Percentiles rank a stretch among this genome's conserved stretches.
Conservation (phyloP, 1,284 basidiomycete species). For the Inonotus hispidus region DNA sequence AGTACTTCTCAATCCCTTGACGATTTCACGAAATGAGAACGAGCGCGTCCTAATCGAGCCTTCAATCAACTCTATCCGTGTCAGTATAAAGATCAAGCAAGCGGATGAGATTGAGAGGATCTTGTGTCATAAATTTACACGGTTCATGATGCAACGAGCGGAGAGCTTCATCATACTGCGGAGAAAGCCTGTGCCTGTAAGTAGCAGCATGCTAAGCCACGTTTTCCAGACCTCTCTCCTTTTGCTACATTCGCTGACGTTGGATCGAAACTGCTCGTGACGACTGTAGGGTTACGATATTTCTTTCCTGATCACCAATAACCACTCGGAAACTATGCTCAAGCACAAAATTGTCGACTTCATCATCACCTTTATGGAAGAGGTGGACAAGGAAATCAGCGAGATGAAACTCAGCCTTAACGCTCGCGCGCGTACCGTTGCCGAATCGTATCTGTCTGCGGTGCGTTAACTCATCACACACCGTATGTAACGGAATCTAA, state of each 20-base stretch:
- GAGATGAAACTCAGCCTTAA: constrained; percentile 92
- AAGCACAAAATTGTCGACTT: constrained; percentile 99
- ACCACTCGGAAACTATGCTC: constrained; percentile 94
- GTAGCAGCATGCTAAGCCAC: constrained; percentile 24
- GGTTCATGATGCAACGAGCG: constrained; percentile 98
- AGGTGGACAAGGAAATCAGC: constrained; percentile 90
- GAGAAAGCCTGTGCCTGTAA: constrained; percentile 85
- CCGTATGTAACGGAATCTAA: neutral
- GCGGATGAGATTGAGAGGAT: constrained; percentile 99
- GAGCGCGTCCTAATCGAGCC: constrained; percentile 97
- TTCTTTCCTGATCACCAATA: constrained; percentile 97
- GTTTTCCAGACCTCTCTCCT: neutral
- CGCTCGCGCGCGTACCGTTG: constrained; percentile 94
- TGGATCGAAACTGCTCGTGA: neutral
- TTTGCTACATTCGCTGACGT: neutral
- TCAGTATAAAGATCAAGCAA: constrained; percentile 98
- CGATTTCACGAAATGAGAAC: constrained; percentile 94
- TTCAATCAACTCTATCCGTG: constrained; percentile 92
- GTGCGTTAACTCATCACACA: constrained; percentile 38
- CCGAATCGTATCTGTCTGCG: constrained; percentile 81
- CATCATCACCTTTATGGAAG: constrained; percentile 99
- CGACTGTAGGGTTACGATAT: constrained; percentile 87
- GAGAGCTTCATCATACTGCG: constrained; percentile 96
- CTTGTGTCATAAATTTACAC: constrained; percentile 96
- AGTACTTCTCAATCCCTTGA: constrained; percentile 88